Percentiles rank a stretch among this genome's conserved stretches.
Evolutionary conservation across 257 asterid species (phyloP).

Genomic region (Nicotiana tomentosiformis): DNA sequence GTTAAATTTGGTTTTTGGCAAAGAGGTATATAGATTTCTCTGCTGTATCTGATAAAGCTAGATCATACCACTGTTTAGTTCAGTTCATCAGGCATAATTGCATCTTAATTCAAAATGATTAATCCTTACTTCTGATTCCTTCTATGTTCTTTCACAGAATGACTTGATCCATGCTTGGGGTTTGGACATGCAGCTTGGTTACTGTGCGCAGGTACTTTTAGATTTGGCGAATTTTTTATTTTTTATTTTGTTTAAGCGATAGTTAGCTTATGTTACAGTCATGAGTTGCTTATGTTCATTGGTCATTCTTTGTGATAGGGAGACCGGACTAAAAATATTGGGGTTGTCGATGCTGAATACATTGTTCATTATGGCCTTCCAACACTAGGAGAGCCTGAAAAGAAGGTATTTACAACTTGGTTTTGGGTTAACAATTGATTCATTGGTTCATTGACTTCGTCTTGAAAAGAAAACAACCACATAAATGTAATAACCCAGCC

Average conservation of each 20-base stretch:
- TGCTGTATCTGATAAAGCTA: neutral
- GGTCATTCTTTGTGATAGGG: constrained; percentile 37
- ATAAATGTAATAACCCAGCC: neutral
- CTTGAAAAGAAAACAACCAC: neutral
- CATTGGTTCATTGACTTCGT: neutral
- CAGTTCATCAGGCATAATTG: neutral
- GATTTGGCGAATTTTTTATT: neutral
- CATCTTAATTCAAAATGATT: neutral
- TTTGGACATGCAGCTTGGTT: constrained; percentile 75
- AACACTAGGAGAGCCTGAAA: constrained; percentile 66
- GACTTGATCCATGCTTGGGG: constrained; percentile 97
- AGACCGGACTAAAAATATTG: constrained; percentile 57
- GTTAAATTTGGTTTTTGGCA: neutral
- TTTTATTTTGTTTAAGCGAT: neutral
- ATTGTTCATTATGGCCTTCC: constrained; percentile 79
- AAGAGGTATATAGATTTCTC: neutral
- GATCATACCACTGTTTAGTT: neutral
- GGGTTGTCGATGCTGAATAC: constrained; percentile 83
- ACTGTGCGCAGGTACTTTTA: constrained; percentile 67
- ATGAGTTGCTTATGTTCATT: neutral
- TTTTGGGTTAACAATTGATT: neutral
- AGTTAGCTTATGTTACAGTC: neutral
- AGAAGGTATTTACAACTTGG: constrained; percentile 26
- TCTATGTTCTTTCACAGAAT: constrained; percentile 36
- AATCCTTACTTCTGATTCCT: neutral